These are phyloP conservation scores for Alternaria metachromatica DNA, from an alignment of 2,329 filamentous ascomycete genomes.

Conservation along the genomic window DNA sequence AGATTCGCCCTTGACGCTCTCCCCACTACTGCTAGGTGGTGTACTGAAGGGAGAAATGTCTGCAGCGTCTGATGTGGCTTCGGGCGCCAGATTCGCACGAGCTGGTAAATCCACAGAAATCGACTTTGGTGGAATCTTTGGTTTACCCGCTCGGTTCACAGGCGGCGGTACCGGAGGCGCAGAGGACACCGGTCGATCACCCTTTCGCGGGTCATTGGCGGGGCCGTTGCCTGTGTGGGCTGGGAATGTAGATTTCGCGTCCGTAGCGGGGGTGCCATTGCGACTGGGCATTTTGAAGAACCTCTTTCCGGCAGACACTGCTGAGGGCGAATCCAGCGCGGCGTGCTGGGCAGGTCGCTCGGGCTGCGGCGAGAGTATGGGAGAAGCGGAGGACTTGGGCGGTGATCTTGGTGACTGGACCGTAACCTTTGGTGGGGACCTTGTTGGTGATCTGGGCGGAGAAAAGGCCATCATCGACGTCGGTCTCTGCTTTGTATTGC, in stretches of 20 bases:
- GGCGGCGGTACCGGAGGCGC: slow-evolving; percentile 66
- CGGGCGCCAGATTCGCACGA: slow-evolving; percentile 43
- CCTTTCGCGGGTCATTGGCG: slow-evolving; percentile 39
- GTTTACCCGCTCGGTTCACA: slow-evolving; percentile 81
- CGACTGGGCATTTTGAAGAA: slow-evolving; percentile 50
- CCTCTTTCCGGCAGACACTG: slow-evolving; percentile 28
- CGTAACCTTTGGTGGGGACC: slow-evolving; percentile 69
- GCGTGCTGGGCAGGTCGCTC: slow-evolving; percentile 33
- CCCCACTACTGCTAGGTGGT: slow-evolving; percentile 77
- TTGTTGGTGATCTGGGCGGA: slow-evolving; percentile 54
- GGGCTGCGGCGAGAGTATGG: slow-evolving; percentile 44
- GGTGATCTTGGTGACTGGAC: slow-evolving; percentile 75
- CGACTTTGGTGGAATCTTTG: slow-evolving; percentile 64
- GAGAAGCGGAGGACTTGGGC: slow-evolving; percentile 53
- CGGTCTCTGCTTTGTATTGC: slow-evolving; percentile 50
- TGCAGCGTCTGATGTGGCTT: slow-evolving; percentile 54
- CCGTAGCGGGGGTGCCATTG: slow-evolving; percentile 50
- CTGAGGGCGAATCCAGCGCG: slow-evolving; percentile 32
- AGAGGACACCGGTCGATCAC: slow-evolving; percentile 49
- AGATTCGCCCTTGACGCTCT: slow-evolving; percentile 53
- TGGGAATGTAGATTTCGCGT: slow-evolving; percentile 43
- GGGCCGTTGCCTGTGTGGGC: slow-evolving; percentile 20
- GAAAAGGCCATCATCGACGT: slow-evolving; percentile 58
- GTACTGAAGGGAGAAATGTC: slow-evolving; percentile 82
- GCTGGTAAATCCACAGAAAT: slow-evolving; percentile 35